phyloP scores from a whole-genome alignment of 306 rosid genomes.

The Mimosa pudica region DNA sequence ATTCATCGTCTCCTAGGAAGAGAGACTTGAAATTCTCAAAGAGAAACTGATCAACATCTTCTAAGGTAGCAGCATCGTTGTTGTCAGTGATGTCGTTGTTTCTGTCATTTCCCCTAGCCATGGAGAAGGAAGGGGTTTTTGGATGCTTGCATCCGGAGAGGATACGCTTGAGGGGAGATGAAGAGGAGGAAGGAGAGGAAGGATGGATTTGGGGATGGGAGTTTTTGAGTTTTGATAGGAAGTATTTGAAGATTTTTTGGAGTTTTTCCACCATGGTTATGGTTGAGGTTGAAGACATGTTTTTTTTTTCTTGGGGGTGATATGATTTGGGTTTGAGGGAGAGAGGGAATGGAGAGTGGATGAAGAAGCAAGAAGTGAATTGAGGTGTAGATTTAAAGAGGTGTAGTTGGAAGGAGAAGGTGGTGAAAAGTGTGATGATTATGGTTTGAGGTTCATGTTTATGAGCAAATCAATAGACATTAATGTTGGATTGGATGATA shows the following conservation, averaged over 20 bases:
- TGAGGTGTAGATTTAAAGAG: not conserved
- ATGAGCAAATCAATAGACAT: not conserved
- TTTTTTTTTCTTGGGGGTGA: no score
- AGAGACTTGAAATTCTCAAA: slow-evolving; percentile 79
- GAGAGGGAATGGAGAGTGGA: no score
- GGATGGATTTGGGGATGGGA: slow-evolving; percentile 43
- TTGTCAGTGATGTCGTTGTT: no score
- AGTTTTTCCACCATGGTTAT: slow-evolving; percentile 70
- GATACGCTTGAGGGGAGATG: slow-evolving; percentile 49
- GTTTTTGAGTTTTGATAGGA: slow-evolving; percentile 58
- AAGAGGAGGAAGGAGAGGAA: slow-evolving; percentile 42
- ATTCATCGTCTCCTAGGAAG: slow-evolving; percentile 44
- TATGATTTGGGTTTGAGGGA: no score
- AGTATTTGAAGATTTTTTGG: slow-evolving; percentile 55
- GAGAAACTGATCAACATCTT: slow-evolving; percentile 79
- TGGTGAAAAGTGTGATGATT: not conserved
- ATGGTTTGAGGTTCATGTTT: not conserved
- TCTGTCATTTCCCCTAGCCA: slow-evolving; percentile 12
- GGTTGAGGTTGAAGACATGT: slow-evolving; percentile 1
- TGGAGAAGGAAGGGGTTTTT: slow-evolving; percentile 66
- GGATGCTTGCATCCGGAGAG: slow-evolving; percentile 68
- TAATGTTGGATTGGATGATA: not conserved
- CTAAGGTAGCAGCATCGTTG: slow-evolving; percentile 61
- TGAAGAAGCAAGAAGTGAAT: not conserved
- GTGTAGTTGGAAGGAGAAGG: not conserved